Evolutionary conservation across 2,329 filamentous ascomycete species (phyloP).

Genomic region (Clonostachys chloroleuca): DNA sequence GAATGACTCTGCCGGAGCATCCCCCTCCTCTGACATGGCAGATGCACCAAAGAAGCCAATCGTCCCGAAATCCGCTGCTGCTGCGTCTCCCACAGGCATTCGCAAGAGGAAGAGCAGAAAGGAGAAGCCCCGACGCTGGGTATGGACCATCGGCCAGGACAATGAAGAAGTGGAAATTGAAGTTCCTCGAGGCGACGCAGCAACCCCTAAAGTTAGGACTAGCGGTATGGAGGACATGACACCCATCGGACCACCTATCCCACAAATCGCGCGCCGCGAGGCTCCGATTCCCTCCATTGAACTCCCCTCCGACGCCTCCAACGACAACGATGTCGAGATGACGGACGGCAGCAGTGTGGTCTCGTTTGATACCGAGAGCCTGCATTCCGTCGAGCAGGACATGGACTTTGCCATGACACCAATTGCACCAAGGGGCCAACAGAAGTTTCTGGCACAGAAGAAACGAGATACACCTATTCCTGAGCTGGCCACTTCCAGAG

Average conservation of each 20-base stretch:
- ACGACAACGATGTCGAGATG: conserved; percentile 39
- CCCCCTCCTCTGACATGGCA: conserved; percentile 47
- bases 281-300: conserved; percentile 36
- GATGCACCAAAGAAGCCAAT: conserved; percentile 60
- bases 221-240: conserved; percentile 9
- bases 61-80: conserved; percentile 44
- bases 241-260: conserved; percentile 5
- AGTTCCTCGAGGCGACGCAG: conserved; percentile 23
- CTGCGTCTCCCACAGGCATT: conserved; percentile 35
- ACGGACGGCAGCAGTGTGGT: conserved; percentile 37
- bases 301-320: conserved; percentile 16
- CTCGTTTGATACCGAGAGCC: conserved; percentile 20
- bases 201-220: conserved; percentile 4
- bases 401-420: conserved; percentile 31
- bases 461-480: conserved; percentile 14
- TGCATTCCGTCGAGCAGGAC: conserved; percentile 21
- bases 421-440: conserved; percentile 13
- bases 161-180: conserved; percentile 36
- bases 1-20: conserved; percentile 45
- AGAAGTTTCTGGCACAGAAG: background rate
- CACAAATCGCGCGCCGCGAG: conserved; percentile 14
- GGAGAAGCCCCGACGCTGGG: conserved; percentile 61
- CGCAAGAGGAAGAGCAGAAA: conserved; percentile 45
- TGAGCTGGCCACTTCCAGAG: conserved; percentile 7
- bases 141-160: conserved; percentile 60